Conservation (phyloP, 2,329 filamentous ascomycete genomes). For the Gremmenia infestans region DNA sequence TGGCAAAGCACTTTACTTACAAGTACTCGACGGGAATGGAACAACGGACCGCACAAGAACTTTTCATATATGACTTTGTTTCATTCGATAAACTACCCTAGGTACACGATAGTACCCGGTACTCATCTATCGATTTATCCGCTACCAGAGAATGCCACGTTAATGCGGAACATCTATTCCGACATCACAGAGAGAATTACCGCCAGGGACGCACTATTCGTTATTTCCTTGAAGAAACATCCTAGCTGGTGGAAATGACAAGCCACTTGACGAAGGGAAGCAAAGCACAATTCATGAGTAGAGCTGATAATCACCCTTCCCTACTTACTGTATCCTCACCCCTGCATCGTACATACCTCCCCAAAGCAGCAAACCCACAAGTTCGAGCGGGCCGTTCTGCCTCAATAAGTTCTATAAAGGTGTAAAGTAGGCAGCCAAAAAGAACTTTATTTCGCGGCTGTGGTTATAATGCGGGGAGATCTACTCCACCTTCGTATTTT, state of each 20-base stretch:
- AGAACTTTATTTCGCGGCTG: neutral
- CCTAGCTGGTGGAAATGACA: neutral
- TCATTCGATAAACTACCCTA: constrained; percentile 1
- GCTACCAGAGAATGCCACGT: neutral
- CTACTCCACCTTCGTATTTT: neutral
- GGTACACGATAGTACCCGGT: neutral
- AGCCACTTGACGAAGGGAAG: neutral
- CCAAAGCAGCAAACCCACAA: neutral
- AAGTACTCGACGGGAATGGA: neutral
- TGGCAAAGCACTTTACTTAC: neutral
- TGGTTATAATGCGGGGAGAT: neutral
- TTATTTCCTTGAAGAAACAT: neutral
- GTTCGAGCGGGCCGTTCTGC: constrained; percentile 5
- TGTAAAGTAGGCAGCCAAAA: neutral
- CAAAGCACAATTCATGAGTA: too few relatives aligned
- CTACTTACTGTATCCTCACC: neutral
- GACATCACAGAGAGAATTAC: neutral
- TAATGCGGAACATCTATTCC: constrained; percentile 9
- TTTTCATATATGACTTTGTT: neutral
- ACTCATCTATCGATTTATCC: constrained; percentile 2
- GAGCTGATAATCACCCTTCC: neutral
- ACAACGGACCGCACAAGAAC: constrained; percentile 2
- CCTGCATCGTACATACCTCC: neutral
- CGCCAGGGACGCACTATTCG: neutral
- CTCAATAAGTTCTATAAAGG: neutral